A percentile compares a stretch with the other conserved stretches of the same genome.
Evolutionary conservation across 1,284 basidiomycete species (phyloP).

Genomic region (Fomitopsis schrenkii): DNA sequence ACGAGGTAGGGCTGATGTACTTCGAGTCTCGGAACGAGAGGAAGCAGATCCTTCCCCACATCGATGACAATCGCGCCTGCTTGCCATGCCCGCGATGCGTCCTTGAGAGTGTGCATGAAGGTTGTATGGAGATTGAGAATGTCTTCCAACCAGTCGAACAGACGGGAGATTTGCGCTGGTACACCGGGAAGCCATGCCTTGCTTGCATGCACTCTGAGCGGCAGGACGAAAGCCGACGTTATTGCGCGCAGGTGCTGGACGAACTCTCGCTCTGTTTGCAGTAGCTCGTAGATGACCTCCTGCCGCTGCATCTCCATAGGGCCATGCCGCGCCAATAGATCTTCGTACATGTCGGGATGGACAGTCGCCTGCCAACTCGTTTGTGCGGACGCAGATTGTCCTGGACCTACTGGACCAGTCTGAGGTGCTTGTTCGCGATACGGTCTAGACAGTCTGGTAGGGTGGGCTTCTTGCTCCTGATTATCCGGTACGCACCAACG

Average conservation of each 20-base stretch:
- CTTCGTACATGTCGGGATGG: conserved; percentile 19
- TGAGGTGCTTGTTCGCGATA: neutral
- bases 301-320: conserved; percentile 56
- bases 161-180: conserved; percentile 58
- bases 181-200: conserved; percentile 77
- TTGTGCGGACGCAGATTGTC: neutral
- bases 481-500: neutral
- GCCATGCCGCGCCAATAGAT: conserved; percentile 32
- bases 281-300: conserved; percentile 65
- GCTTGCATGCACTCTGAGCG: conserved; percentile 66
- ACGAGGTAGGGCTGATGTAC: conserved; percentile 85
- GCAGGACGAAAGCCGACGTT: conserved; percentile 67
- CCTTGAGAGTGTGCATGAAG: conserved; percentile 50
- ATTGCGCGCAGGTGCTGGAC: conserved; percentile 62
- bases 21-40: conserved; percentile 65
- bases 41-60: conserved; percentile 55
- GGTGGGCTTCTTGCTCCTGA: conserved; percentile 5
- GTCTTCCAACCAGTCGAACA: conserved; percentile 85
- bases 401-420: too few species aligned
- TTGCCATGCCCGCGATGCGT: conserved; percentile 21
- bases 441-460: conserved; percentile 4
- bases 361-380: conserved; percentile 25
- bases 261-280: conserved; percentile 65
- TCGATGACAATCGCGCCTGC: conserved; percentile 33
- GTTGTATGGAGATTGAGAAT: conserved; percentile 74